Base-by-base conservation (phyloP, 2,329 filamentous ascomycete species). In the Colletotrichum destructivum region DNA sequence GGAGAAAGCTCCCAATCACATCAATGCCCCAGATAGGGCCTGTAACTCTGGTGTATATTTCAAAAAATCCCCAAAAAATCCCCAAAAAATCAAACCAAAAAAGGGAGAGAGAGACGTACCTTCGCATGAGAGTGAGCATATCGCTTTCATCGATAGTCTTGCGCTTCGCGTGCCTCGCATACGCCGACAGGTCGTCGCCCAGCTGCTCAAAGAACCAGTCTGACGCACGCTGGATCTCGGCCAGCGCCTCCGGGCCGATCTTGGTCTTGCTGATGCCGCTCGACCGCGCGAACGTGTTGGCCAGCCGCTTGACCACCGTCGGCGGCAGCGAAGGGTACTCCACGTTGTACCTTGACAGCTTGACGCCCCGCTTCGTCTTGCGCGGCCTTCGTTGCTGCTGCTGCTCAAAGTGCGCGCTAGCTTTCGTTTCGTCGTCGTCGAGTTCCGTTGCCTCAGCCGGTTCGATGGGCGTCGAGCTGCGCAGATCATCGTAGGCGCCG, bases 131-230 rank as follows among this genome's bases (percentile, higher is more conserved):
- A 71, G 93, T 91, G 66, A 94, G 85, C 77, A 97, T 90, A 80
- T 98, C 95, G 75, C 89, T 92, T 80, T 96, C 94, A 76, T 97
- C 93, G 75, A 98, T 94, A 3, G 91, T 94, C 81, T 93, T 96
- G 42, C 95, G 89, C 42, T 93, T 92, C 6, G 93, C 94, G 80
- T 98, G 95, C 72, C 90, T 87, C 21, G 95, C 93, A 80, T 95
- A 98, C 2, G 91, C 92, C 15, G 89, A 89, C 66, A 98, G 83
- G 78, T 97, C 94, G 72, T 95, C 93, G 59, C 93, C 91, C 2
- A 93, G 85, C 81, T 98, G 95, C 82, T 97, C 94, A 79, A 98
- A 97, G 81, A 95, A 98, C 92, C 94, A 96, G 73, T 97, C 94
- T 3, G 93, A 93, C 0, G 94, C 94, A 79, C 94, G 92, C 77